Conservation (phyloP, 2,329 filamentous ascomycete genomes). For the Xylariaceae sp. region DNA sequence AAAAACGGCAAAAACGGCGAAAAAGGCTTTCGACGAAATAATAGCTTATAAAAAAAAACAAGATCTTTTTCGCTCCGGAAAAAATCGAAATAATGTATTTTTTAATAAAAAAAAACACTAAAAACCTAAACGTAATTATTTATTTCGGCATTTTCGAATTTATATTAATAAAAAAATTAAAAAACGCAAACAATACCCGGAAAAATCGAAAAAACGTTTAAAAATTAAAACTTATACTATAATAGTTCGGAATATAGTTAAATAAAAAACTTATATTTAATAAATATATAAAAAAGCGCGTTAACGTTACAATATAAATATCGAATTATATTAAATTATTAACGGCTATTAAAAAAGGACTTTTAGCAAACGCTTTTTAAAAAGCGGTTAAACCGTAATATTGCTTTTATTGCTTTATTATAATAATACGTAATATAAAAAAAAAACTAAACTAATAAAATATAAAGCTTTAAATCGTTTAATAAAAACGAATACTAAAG, state of each 20-base stretch:
- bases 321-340: not conserved
- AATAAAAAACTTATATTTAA: not conserved
- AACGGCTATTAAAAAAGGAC: not conserved
- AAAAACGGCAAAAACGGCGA: not conserved
- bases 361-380: not conserved
- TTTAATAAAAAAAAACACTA: not conserved
- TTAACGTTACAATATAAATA: not conserved
- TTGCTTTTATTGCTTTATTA: not conserved
- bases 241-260: not conserved
- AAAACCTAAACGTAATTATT: not conserved
- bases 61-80: not conserved
- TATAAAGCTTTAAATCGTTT: no score
- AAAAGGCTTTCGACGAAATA: not conserved
- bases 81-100: not conserved
- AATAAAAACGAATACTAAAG: no score
- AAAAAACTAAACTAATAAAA: not conserved
- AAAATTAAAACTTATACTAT: not conserved
- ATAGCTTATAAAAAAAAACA: not conserved
- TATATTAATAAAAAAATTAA: not conserved
- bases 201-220: not conserved
- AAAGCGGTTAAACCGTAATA: not conserved
- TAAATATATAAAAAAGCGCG: not conserved
- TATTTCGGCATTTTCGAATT: not conserved
- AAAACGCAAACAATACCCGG: not conserved
- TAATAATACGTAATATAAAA: not conserved